Conservation (phyloP, 139 green algal genomes). For the Limnomonas spitsbergensis region DNA sequence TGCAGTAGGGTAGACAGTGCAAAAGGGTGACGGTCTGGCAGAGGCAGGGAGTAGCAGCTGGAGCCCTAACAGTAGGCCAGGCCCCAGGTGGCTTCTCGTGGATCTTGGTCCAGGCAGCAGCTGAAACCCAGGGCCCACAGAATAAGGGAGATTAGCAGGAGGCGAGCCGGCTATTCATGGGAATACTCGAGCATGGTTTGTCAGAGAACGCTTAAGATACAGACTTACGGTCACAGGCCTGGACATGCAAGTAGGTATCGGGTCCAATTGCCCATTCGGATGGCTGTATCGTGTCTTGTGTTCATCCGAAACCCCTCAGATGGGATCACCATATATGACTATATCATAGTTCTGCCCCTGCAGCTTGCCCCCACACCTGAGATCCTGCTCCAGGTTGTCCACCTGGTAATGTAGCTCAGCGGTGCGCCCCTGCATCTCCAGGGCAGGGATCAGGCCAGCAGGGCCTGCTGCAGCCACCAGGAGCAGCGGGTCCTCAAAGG, state of each 20-base stretch:
- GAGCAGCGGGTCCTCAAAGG: neutral
- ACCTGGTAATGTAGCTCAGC: constrained; percentile 14
- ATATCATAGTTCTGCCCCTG: no score
- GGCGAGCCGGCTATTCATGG: no score
- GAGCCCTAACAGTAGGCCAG: neutral
- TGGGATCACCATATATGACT: neutral
- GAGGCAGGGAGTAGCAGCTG: neutral
- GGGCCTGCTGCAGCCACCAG: neutral
- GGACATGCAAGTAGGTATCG: neutral
- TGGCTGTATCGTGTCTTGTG: no score
- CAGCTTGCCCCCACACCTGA: no score
- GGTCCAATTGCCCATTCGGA: neutral
- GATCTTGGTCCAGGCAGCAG: no score
- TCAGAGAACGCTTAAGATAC: neutral
- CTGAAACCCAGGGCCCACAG: no score
- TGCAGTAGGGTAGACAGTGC: neutral
- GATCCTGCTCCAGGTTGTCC: constrained; percentile 8
- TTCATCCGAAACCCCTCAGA: neutral
- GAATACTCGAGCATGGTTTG: neutral
- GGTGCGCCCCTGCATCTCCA: constrained; percentile 1
- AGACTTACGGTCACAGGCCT: neutral
- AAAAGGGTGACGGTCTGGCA: neutral
- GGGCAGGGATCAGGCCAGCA: neutral
- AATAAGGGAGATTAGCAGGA: no score
- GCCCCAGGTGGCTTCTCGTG: no score